Conservation (phyloP, 2,329 filamentous ascomycete species). For the Nemania abortiva region DNA sequence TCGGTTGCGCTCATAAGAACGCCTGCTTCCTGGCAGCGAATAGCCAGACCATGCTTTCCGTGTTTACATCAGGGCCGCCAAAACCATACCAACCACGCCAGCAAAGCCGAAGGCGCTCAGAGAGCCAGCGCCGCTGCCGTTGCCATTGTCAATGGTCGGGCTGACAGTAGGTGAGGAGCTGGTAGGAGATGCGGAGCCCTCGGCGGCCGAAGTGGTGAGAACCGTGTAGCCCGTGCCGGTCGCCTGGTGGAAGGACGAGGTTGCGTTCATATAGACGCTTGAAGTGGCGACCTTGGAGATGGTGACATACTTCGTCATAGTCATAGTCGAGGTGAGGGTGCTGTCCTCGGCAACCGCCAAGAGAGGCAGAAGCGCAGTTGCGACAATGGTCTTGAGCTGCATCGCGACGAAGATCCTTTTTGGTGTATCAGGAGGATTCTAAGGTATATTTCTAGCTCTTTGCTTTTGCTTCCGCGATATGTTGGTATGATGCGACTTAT, state of each 20-base stretch:
- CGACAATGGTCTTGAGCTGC: constrained; percentile 60
- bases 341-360: constrained; percentile 62
- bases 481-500: constrained; percentile 38
- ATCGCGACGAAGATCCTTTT: constrained; percentile 49
- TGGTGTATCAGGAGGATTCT: constrained; percentile 19
- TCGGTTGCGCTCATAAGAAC: constrained; percentile 11
- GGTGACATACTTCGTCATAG: constrained; percentile 65
- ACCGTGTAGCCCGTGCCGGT: constrained; percentile 50
- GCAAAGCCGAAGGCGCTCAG: constrained; percentile 61
- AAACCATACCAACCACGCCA: constrained; percentile 64
- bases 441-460: constrained; percentile 4
- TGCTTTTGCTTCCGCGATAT: constrained; percentile 24
- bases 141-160: constrained; percentile 52
- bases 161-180: constrained; percentile 49
- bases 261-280: constrained; percentile 42
- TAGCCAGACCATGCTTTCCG: constrained; percentile 24
- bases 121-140: constrained; percentile 56
- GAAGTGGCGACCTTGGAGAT: constrained; percentile 58
- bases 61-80: constrained; percentile 64
- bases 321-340: constrained; percentile 63
- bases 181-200: constrained; percentile 44
- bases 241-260: constrained; percentile 47
- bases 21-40: constrained; percentile 20
- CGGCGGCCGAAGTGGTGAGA: constrained; percentile 47
- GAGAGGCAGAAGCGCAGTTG: constrained; percentile 65